Evolutionary conservation across 129 eudicot genomes (phyloP), one percentile per base, ranked within the genome.

Genomic region (Tanacetum coccineum): DNA sequence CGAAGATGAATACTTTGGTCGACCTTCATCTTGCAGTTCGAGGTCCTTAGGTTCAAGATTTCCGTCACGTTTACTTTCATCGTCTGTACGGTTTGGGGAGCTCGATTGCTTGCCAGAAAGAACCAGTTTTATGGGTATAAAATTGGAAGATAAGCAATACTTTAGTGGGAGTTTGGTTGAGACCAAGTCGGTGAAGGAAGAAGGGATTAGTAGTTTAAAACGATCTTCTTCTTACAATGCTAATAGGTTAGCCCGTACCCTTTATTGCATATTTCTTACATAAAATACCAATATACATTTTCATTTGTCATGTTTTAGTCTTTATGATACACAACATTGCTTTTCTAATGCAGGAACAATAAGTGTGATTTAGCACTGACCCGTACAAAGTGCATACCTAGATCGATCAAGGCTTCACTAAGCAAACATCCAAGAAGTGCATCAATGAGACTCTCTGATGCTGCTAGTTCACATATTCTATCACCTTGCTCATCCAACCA

Each of bases 171-270:
- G 47, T 60, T 60, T 60, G 21, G 20, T 60, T 48, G 47, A 60
- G 22, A 60, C 66, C 10, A 60, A 60, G 44, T 76, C 77, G 72
- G 49, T 64, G 20, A 81, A 75, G 66, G 85, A 79, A 64, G 78
- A 49, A 66, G 89, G 80, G 2, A 64, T 66, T 7, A 74, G 85
- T 46, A 39, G 79, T 60, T 56, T 88, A n/a, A 85, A 85, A 67
- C 82, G 90, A 36, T 85, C 96, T 11, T 83, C 87, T 52, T 89
- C 90, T 5, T 83, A 65, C 69, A 81, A 70, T 65, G 85, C 87
- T 49, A 88, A 81, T 64, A 83, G 89, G 96, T 88, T 13, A 17
- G 76, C 71, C 39, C 7, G 7, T 30, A 4, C 39, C 39, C 7
- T 4, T 30, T 30, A 0, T 30, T 30, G 36, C 25, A 22, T 22